Conservation (phyloP, 2,329 filamentous ascomycete genomes). For the Fragosphaeria purpurea region DNA sequence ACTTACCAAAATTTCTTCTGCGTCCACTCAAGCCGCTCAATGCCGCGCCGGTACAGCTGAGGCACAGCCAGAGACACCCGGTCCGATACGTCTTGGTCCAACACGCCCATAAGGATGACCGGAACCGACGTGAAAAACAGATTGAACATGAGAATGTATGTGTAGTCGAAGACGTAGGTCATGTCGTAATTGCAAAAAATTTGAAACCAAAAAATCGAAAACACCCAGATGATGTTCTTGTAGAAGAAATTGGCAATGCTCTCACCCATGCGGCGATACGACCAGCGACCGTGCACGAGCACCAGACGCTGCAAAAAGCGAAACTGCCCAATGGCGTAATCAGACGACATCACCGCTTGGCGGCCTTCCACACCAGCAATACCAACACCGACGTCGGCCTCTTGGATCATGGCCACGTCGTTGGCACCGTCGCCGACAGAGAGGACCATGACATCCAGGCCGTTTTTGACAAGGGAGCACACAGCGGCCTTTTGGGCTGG, state of each 20-base stretch:
- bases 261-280: conserved; percentile 87
- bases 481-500: conserved; percentile 97
- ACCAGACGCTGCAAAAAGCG: conserved; percentile 76
- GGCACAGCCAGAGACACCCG: conserved; percentile 88
- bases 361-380: conserved; percentile 89
- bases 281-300: conserved; percentile 88
- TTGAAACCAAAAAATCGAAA: conserved; percentile 94
- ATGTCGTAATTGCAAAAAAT: conserved; percentile 94
- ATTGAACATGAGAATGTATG: conserved; percentile 94
- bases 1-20: conserved; percentile 90
- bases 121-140: conserved; percentile 92
- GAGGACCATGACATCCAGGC: conserved; percentile 90
- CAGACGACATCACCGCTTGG: conserved; percentile 91
- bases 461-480: conserved; percentile 88
- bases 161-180: conserved; percentile 95
- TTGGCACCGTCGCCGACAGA: conserved; percentile 92
- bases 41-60: conserved; percentile 88
- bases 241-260: conserved; percentile 99
- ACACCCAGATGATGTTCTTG: conserved; percentile 99
- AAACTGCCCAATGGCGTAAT: conserved; percentile 93
- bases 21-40: conserved; percentile 94
- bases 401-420: conserved; percentile 96
- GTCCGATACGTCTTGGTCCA: conserved; percentile 95
- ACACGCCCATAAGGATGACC: conserved; percentile 88
- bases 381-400: conserved; percentile 91